Conservation (phyloP, 2,329 filamentous ascomycete species). For the Talaromyces piceae region DNA sequence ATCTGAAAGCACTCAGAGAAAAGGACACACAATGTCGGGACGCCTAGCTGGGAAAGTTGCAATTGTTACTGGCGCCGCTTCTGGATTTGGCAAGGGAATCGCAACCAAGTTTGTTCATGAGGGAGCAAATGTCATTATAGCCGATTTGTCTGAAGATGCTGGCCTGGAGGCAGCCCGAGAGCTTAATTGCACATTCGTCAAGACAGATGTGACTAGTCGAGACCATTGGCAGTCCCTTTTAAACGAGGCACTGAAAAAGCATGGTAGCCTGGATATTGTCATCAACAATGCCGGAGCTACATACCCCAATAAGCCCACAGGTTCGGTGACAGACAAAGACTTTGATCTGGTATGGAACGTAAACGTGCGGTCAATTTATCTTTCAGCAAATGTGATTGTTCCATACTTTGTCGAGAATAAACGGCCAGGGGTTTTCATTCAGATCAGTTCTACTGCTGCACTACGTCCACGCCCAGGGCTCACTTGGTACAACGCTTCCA, state of each 20-base stretch:
- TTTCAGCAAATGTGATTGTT: conserved; percentile 26
- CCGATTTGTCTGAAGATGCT: conserved; percentile 26
- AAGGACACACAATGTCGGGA: conserved; percentile 12
- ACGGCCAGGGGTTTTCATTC: conserved; percentile 30
- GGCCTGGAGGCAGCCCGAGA: conserved; percentile 19
- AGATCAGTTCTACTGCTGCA: conserved; percentile 33
- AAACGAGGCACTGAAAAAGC: conserved; percentile 16
- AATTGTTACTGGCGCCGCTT: conserved; percentile 34
- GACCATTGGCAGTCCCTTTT: conserved; percentile 23
- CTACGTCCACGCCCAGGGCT: conserved; percentile 30
- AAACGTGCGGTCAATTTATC: conserved; percentile 34
- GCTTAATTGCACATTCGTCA: conserved; percentile 16
- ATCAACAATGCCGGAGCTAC: conserved; percentile 39
- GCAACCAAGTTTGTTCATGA: conserved; percentile 28
- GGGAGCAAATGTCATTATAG: conserved; percentile 30
- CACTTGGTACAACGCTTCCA: conserved; percentile 36
- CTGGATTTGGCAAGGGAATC: conserved; percentile 31
- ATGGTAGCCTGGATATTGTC: conserved; percentile 33
- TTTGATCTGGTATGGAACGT: conserved; percentile 33
- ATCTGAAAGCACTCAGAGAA: not conserved
- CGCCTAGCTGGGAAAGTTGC: conserved; percentile 34
- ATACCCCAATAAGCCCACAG: conserved; percentile 28
- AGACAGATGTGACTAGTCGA: conserved; percentile 21
- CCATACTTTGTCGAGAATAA: conserved; percentile 28
- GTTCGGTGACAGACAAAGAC: conserved; percentile 31